Base-by-base conservation (phyloP, 306 rosid species). In the Dalbergia cochinchinensis region DNA sequence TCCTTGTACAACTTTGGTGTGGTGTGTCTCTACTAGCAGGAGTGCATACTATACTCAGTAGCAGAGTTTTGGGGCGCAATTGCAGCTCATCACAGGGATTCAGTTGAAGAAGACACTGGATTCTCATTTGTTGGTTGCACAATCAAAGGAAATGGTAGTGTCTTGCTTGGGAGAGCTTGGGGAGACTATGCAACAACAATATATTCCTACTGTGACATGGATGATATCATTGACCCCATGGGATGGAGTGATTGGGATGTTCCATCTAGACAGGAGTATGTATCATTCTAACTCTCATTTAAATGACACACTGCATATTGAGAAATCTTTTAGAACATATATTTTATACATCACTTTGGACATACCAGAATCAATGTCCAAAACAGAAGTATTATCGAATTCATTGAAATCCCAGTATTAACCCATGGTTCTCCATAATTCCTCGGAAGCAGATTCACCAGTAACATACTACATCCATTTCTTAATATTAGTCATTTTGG, bases 81-180 rank as follows among this genome's bases (percentile, higher is more conserved):
- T 59, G 92, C 97, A 63, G 97, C 98, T 15, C 97, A 94, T 76
- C 93, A 88, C 69, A 86, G 97, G 58, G 81, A 81, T 13, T 82
- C 79, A 20, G 78, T 84, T 0, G 8, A 79, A 7, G 90, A 92
- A 42, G 86, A 87, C 59, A 63, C 97, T 2, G 94, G 97, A 1
- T 94, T 88, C 77, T 87, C 94, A 8, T 93, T 93, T 37, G 89
- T 83, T 3, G 67, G 76, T 22, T 89, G 96, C 81, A 76, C 47
- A 18, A 83, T 93, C 37, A 78, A n/a, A 9, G 97, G 97, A 77
- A 71, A 64, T 0, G 97, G 96, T 7, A 65, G 76, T 13, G 42
- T 86, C 37, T 47, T 69, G 60, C 82, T 93, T 85, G 97, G 94
- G 55, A 81, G 96, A 81, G 90, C 96, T 39, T 93, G 94, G 94